Percentiles rank a stretch among this genome's conserved stretches.
Conservation (phyloP, 139 green algal genomes). For the Chlorella sp. region DNA sequence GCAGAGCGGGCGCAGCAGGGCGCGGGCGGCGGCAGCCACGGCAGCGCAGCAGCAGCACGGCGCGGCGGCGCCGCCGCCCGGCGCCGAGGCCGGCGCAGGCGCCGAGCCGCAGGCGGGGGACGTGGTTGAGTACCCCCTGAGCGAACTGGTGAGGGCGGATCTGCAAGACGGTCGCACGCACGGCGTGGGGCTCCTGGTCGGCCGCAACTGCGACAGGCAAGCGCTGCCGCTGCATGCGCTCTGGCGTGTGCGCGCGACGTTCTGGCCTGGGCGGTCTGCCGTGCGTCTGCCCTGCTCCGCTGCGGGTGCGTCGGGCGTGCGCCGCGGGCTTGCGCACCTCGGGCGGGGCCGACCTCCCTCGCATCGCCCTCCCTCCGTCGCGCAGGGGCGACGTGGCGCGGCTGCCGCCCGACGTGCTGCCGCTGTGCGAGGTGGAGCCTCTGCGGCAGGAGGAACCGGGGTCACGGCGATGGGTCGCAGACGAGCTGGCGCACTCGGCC, state of each 20-base stretch:
- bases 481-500: too few relatives aligned
- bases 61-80: not conserved
- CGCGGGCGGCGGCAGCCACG: constrained; percentile 18
- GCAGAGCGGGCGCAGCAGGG: constrained; percentile 48
- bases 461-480: too few relatives aligned
- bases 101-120: not conserved
- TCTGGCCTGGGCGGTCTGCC: too few relatives aligned
- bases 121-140: constrained; percentile 60
- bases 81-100: not conserved
- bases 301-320: not conserved
- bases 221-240: too few relatives aligned
- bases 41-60: not conserved
- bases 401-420: constrained; percentile 45
- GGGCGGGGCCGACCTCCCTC: too few relatives aligned
- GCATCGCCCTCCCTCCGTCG: too few relatives aligned
- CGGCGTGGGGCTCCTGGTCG: constrained; percentile 54
- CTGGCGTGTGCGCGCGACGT: too few relatives aligned
- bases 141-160: constrained; percentile 36
- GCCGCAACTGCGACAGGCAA: constrained; percentile 52
- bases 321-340: too few relatives aligned
- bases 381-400: constrained; percentile 20
- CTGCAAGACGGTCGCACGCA: constrained; percentile 47
- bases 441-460: constrained; percentile 47
- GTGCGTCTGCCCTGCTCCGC: too few relatives aligned
- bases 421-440: constrained; percentile 63